A percentile compares a stretch with the other conserved stretches of the same genome.
Conservation (phyloP, 495 filamentous ascomycete species). For the Cryomyces minteri region DNA sequence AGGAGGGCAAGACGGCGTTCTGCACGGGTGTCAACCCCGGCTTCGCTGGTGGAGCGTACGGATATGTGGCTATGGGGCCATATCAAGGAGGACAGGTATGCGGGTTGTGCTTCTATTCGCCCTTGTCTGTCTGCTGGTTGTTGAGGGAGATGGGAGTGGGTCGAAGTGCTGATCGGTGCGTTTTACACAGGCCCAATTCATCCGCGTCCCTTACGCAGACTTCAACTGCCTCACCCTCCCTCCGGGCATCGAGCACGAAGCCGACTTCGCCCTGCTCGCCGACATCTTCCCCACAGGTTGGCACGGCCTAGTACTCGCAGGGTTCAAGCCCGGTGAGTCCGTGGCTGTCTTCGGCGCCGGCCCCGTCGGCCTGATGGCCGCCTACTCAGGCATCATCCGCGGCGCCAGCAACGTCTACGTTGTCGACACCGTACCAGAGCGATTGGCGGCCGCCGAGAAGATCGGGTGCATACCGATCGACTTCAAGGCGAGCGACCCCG, state of each 20-base stretch:
- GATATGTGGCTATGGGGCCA: conserved; percentile 42
- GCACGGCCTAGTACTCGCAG: conserved; percentile 34
- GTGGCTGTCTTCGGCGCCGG: conserved; percentile 30
- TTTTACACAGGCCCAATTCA: conserved; percentile 27
- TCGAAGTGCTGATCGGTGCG: no score
- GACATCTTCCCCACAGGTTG: conserved; percentile 46
- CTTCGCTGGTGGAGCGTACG: conserved; percentile 40
- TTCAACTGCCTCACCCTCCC: conserved; percentile 34
- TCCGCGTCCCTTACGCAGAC: conserved; percentile 38
- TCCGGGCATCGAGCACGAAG: conserved; percentile 16
- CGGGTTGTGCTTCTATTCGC: neutral
- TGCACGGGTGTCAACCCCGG: conserved; percentile 37
- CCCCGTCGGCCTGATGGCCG: conserved; percentile 38
- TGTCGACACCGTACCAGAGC: conserved; percentile 34
- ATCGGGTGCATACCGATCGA: conserved; percentile 29
- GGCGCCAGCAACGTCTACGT: conserved; percentile 34
- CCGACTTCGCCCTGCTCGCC: conserved; percentile 17
- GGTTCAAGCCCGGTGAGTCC: conserved; percentile 34
- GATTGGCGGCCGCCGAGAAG: conserved; percentile 29
- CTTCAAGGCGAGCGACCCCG: conserved; percentile 17
- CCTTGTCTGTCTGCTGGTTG: neutral
- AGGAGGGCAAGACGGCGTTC: conserved; percentile 37
- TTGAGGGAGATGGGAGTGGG: no score
- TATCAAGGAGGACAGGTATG: conserved; percentile 27
- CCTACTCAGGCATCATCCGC: conserved; percentile 32